These are phyloP conservation scores for Rhizopus sp. DNA, from an alignment of 371 early-diverging fungal genomes.

Conservation along the genomic window DNA sequence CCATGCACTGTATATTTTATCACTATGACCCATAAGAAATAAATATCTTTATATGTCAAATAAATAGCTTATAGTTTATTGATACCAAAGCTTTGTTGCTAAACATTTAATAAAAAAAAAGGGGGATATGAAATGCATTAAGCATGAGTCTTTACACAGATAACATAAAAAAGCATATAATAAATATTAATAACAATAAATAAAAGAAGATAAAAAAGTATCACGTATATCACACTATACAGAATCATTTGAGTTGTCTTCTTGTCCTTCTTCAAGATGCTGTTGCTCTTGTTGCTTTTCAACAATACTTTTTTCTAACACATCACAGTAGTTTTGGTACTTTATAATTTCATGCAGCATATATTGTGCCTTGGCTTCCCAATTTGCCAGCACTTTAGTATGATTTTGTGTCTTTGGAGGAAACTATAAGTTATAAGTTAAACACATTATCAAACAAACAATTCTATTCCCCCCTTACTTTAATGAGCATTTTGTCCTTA, in stretches of 20 bases:
- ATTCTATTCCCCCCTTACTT: slow-evolving; percentile 14
- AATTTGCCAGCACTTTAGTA: slow-evolving; percentile 77
- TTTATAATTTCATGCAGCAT: slow-evolving; percentile 86
- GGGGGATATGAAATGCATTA: too few species aligned
- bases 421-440: slow-evolving; percentile 36
- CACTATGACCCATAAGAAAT: too few species aligned
- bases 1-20: neutral
- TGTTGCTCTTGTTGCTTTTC: slow-evolving; percentile 4
- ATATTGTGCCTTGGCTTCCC: slow-evolving; percentile 86
- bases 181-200: too few species aligned
- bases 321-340: slow-evolving; percentile 83
- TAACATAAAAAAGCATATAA: too few species aligned
- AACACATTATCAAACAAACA: neutral
- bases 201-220: too few species aligned
- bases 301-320: slow-evolving; percentile 65
- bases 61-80: neutral
- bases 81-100: too few species aligned
- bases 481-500: slow-evolving; percentile 36
- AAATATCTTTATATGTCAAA: neutral
- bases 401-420: slow-evolving; percentile 57
- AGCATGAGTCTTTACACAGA: too few species aligned
- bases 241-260: neutral
- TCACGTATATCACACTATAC: neutral
- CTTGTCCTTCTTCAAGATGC: neutral
- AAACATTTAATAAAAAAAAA: too few species aligned